Evolutionary conservation across 2,329 filamentous ascomycete genomes (phyloP).

Genomic region (Macrophomina phaseolina): DNA sequence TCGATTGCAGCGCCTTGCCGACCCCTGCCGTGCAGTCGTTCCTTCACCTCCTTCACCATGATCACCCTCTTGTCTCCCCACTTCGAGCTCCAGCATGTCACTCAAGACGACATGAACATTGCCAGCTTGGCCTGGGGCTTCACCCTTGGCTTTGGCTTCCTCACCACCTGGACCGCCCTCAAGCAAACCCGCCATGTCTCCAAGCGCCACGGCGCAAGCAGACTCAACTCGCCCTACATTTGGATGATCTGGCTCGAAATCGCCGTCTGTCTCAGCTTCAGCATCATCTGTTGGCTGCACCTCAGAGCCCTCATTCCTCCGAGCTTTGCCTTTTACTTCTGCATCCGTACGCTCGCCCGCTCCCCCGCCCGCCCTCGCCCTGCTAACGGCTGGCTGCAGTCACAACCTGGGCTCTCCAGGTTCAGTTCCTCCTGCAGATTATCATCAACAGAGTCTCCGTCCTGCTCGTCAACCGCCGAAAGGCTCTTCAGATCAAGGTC

Average conservation of each 20-base stretch:
- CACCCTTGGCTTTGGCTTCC: conserved; percentile 50
- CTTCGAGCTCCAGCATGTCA: conserved; percentile 5
- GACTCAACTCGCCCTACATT: conserved; percentile 15
- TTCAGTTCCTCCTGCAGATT: conserved; percentile 34
- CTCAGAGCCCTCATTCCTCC: background rate
- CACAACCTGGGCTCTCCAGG: conserved; percentile 20
- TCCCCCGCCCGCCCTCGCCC: no score
- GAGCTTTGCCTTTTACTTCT: conserved; percentile 28
- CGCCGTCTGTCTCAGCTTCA: conserved; percentile 7
- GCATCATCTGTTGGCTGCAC: conserved; percentile 16
- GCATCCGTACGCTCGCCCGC: background rate
- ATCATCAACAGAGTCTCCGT: conserved; percentile 38
- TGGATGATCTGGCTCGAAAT: conserved; percentile 21
- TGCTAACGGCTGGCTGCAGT: background rate
- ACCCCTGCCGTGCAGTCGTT: background rate
- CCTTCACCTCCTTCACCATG: background rate
- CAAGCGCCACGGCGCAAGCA: conserved; percentile 31
- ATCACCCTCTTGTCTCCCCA: background rate
- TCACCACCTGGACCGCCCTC: conserved; percentile 47
- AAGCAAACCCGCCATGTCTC: conserved; percentile 35
- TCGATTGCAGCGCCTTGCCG: background rate
- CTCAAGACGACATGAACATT: conserved; percentile 13
- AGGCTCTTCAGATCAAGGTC: background rate
- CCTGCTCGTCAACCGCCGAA: conserved; percentile 6
- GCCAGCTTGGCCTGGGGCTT: conserved; percentile 38